phyloP scores from a whole-genome alignment of 139 green algal species.

The Picochlorum sp. region DNA sequence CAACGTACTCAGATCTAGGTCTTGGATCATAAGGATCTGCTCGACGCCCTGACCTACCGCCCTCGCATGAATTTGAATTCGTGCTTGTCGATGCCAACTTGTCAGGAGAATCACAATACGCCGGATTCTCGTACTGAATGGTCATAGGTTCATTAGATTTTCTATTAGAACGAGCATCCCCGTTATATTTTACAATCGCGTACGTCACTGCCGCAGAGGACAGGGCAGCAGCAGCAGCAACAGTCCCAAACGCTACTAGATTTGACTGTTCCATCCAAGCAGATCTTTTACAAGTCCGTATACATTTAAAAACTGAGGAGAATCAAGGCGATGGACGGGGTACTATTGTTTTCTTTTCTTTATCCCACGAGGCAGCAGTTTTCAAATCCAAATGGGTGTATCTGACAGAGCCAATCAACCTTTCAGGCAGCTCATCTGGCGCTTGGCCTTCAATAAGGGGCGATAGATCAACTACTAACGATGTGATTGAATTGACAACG shows the following conservation, averaged over 20 bases:
- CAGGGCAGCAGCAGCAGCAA: slow-evolving; percentile 11
- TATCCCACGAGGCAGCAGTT: slow-evolving; percentile 4
- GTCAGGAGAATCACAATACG: background rate
- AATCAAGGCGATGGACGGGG: background rate
- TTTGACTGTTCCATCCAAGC: background rate
- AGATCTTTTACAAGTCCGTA: background rate
- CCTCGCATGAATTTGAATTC: background rate
- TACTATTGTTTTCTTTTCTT: slow-evolving; percentile 4
- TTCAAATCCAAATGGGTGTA: slow-evolving; percentile 38
- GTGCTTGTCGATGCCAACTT: background rate
- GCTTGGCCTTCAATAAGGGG: slow-evolving; percentile 38
- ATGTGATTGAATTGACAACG: slow-evolving; percentile 39
- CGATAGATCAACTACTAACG: slow-evolving; percentile 39
- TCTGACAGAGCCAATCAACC: slow-evolving; percentile 36
- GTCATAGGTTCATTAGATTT: background rate
- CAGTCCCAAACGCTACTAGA: background rate
- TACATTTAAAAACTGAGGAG: background rate
- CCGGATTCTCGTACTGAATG: background rate
- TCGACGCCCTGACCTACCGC: background rate
- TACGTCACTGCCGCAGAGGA: slow-evolving; percentile 15
- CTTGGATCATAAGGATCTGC: slow-evolving; percentile 22
- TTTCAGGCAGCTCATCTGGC: slow-evolving; percentile 40
- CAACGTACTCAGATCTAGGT: slow-evolving; percentile 13
- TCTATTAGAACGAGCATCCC: background rate
- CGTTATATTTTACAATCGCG: slow-evolving; percentile 3